phyloP scores from a whole-genome alignment of 2,329 filamentous ascomycete genomes.

The Hawksworthiomyces lignivorus region DNA sequence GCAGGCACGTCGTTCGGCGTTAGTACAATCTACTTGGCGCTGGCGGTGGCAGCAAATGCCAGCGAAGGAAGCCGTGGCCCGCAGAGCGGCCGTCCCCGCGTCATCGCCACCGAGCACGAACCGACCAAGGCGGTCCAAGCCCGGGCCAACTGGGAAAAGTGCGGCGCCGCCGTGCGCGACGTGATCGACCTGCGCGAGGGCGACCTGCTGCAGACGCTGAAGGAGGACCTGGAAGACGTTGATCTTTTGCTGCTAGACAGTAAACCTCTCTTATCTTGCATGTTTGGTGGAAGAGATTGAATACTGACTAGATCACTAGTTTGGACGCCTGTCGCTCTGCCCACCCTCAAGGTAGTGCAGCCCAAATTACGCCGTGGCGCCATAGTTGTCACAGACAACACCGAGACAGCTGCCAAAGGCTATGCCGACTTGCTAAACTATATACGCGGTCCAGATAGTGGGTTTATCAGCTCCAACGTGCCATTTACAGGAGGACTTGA shows the following conservation, averaged over 20 bases:
- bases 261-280: constrained; percentile 29
- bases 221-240: constrained; percentile 35
- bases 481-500: too few species aligned
- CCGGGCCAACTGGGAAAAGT: constrained; percentile 36
- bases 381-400: constrained; percentile 35
- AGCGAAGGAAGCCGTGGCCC: constrained; percentile 5
- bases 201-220: constrained; percentile 49
- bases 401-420: constrained; percentile 20
- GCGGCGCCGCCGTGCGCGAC: constrained; percentile 38
- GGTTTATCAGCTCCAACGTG: constrained; percentile 25
- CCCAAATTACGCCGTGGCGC: constrained; percentile 26
- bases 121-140: constrained; percentile 42
- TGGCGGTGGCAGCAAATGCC: constrained; percentile 45
- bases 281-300: not conserved
- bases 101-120: constrained; percentile 57
- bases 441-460: constrained; percentile 29
- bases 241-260: constrained; percentile 54
- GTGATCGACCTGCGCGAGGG: constrained; percentile 51
- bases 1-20: constrained; percentile 56
- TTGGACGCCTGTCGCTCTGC: constrained; percentile 22
- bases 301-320: constrained; percentile 12
- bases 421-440: constrained; percentile 34
- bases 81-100: constrained; percentile 18
- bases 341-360: constrained; percentile 32
- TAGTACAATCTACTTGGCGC: constrained; percentile 53